These are phyloP conservation scores for Pseudotsuga menziesii DNA, from an alignment of 75 land plant species.

Conservation along the genomic window DNA sequence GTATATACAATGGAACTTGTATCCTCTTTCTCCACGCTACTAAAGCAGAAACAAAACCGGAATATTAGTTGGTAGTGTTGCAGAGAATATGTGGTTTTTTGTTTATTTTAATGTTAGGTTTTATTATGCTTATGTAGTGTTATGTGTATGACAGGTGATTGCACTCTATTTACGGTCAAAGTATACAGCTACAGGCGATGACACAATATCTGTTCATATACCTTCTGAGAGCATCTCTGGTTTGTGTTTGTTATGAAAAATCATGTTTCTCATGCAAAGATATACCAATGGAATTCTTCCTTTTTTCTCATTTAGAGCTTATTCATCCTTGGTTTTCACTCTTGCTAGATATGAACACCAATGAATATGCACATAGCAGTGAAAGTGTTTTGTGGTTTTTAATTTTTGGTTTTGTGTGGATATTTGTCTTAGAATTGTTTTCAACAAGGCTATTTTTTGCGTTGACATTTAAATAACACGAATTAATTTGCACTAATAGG, in stretches of 20 bases:
- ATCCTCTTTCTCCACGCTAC: too few species aligned
- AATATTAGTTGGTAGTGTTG: neutral
- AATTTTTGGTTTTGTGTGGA: neutral
- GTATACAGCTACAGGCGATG: slow-evolving; percentile 14
- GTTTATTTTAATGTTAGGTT: neutral
- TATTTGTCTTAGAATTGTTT: neutral
- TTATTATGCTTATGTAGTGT: neutral
- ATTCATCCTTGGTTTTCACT: neutral
- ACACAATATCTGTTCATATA: neutral
- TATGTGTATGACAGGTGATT: slow-evolving; percentile 50
- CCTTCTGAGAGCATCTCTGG: neutral
- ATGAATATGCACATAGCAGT: neutral
- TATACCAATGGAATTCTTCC: neutral
- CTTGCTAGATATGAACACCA: neutral
- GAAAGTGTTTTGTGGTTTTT: too few species aligned
- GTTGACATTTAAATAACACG: too few species aligned
- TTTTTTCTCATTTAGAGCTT: neutral
- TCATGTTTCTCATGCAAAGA: neutral
- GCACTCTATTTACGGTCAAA: slow-evolving; percentile 75
- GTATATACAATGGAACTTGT: too few species aligned
- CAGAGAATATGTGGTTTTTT: neutral
- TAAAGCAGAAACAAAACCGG: too few species aligned
- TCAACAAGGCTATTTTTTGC: too few species aligned
- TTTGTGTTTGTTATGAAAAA: slow-evolving; percentile 3
- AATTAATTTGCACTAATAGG: too few species aligned